These are phyloP conservation scores for Castanea sativa DNA, from an alignment of 306 rosid genomes.

Conservation along the genomic window DNA sequence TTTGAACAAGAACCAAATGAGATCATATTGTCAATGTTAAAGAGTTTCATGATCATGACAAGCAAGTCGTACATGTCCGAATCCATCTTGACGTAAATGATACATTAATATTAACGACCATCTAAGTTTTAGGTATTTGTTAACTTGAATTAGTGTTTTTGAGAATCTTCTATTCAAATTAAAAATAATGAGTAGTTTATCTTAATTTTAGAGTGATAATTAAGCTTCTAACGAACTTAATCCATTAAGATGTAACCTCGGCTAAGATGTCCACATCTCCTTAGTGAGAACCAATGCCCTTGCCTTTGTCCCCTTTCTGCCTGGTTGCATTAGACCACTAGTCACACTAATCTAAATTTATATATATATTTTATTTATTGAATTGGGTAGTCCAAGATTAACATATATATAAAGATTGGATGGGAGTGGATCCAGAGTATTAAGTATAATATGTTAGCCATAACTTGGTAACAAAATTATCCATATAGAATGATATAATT, in stretches of 20 bases:
- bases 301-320: background rate
- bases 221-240: background rate
- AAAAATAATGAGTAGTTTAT: background rate
- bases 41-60: background rate
- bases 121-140: background rate
- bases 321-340: background rate
- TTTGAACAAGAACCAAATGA: background rate
- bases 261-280: background rate
- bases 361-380: too few relatives aligned
- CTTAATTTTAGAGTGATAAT: background rate
- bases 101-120: background rate
- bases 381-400: background rate
- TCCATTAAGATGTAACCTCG: background rate
- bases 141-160: background rate
- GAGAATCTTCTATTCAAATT: background rate
- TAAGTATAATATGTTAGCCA: background rate
- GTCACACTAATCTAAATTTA: background rate
- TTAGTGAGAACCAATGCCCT: background rate
- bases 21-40: background rate
- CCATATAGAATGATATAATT: conserved; percentile 3
- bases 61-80: background rate
- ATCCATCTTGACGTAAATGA: background rate
- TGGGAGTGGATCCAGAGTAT: background rate
- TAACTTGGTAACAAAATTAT: background rate
- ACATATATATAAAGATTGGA: background rate